Evolutionary conservation across 495 filamentous ascomycete species (phyloP).

Genomic region (Penicillium goetzii): DNA sequence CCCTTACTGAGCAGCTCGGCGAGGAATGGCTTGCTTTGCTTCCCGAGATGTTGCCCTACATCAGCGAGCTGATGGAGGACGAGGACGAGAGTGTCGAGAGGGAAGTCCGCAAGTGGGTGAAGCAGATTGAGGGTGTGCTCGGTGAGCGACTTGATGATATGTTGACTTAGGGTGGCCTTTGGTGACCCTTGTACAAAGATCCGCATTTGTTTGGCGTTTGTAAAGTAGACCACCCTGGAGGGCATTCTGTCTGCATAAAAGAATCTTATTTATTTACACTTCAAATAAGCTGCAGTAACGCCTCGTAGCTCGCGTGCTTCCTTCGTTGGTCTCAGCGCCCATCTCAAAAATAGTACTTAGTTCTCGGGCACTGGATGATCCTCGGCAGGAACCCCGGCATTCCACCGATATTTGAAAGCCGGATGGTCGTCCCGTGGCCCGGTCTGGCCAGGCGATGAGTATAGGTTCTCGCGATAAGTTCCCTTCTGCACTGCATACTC

Average conservation of each 20-base stretch:
- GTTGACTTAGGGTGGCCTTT: constrained; percentile 64
- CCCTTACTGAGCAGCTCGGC: constrained; percentile 74
- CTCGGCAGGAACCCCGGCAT: constrained; percentile 43
- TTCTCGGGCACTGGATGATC: constrained; percentile 30
- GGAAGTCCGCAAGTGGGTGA: constrained; percentile 85
- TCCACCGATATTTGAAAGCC: constrained; percentile 55
- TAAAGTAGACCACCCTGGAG: constrained; percentile 23
- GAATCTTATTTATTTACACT: constrained; percentile 17
- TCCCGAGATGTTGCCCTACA: constrained; percentile 92
- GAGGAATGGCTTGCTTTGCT: constrained; percentile 90
- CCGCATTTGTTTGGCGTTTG: constrained; percentile 35
- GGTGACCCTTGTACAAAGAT: constrained; percentile 32
- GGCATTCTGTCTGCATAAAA: constrained; percentile 19
- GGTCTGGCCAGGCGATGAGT: constrained; percentile 43
- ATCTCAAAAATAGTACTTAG: constrained; percentile 7
- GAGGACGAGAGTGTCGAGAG: constrained; percentile 90
- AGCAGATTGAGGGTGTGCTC: constrained; percentile 80
- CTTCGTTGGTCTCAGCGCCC: neutral
- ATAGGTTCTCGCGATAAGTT: constrained; percentile 55
- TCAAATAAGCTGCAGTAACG: neutral
- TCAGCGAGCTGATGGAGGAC: constrained; percentile 93
- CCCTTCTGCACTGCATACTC: constrained; percentile 50
- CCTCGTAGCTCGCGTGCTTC: neutral
- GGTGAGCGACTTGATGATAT: constrained; percentile 88
- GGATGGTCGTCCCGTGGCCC: constrained; percentile 52